Conservation (phyloP, 2,329 filamentous ascomycete species). For the Botrytis deweyae region DNA sequence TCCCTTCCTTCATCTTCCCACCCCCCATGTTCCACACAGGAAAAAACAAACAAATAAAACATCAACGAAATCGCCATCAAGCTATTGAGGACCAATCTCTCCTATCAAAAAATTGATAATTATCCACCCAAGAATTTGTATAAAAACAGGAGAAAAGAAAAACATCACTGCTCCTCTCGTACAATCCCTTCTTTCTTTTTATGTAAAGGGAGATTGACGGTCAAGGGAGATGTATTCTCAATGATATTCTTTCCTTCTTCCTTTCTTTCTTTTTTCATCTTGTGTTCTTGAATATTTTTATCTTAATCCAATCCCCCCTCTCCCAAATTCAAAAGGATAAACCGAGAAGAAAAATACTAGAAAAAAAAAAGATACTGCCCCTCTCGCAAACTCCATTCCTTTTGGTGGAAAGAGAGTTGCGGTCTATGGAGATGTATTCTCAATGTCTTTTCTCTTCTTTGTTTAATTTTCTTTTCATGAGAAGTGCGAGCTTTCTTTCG, state of each 20-base stretch:
- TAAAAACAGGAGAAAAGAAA: background rate
- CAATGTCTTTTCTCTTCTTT: background rate
- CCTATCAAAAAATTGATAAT: background rate
- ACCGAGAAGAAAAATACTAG: background rate
- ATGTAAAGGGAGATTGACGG: background rate
- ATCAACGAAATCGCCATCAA: background rate
- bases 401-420: background rate
- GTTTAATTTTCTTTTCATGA: background rate
- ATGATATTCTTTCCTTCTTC: background rate
- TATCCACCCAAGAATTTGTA: too few species aligned
- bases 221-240: slow-evolving; percentile 4
- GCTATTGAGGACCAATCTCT: background rate
- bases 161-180: slow-evolving; percentile 5
- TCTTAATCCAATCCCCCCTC: background rate
- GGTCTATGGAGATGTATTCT: background rate
- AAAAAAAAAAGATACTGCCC: background rate
- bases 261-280: background rate
- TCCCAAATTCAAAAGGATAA: background rate
- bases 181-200: background rate
- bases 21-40: background rate
- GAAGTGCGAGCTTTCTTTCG: background rate
- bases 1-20: background rate
- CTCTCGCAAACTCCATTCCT: background rate
- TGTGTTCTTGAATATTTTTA: background rate
- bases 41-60: background rate